Percentiles rank a stretch among this genome's conserved stretches.
Conservation (phyloP, 257 asterid species). For the Primulina tabacum region DNA sequence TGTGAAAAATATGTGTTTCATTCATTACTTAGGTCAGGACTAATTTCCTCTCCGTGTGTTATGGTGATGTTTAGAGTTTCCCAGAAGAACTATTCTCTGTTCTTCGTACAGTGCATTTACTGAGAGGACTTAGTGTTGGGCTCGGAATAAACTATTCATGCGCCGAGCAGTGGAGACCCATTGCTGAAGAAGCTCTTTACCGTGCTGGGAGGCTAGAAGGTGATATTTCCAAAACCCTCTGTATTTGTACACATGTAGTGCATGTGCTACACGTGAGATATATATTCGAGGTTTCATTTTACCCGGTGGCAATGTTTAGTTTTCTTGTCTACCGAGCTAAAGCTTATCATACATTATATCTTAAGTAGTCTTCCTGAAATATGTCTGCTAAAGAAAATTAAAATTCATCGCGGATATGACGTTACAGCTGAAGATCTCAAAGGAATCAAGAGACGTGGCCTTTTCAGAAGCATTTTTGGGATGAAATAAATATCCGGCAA, state of each 20-base stretch:
- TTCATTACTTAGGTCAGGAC: not conserved
- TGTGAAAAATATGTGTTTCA: not conserved
- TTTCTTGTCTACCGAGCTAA: not conserved
- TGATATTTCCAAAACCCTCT: slow-evolving; percentile 5
- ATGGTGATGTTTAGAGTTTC: slow-evolving; percentile 53
- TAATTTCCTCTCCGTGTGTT: slow-evolving; percentile 12
- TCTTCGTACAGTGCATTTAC: slow-evolving; percentile 86
- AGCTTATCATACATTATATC: not conserved
- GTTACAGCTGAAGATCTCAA: slow-evolving; percentile 50
- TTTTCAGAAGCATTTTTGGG: slow-evolving; percentile 40
- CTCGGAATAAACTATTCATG: slow-evolving; percentile 89
- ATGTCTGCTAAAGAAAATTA: slow-evolving; percentile 5
- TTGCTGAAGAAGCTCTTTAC: slow-evolving; percentile 84
- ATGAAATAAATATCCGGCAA: slow-evolving; percentile 30
- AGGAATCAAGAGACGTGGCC: slow-evolving; percentile 40
- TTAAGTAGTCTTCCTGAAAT: not conserved
- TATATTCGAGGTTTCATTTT: no score
- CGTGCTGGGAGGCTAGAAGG: slow-evolving; percentile 75
- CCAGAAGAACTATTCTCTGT: slow-evolving; percentile 97
- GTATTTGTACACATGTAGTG: no score
- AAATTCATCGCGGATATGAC: not conserved
- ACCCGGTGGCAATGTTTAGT: not conserved
- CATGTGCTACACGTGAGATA: no score
- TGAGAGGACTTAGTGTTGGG: slow-evolving; percentile 97
- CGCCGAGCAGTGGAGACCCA: slow-evolving; percentile 94